Evolutionary conservation across 768 basidiomycete genomes (phyloP), one percentile per base, ranked within the genome.

Genomic region (Leccinum imitatum): DNA sequence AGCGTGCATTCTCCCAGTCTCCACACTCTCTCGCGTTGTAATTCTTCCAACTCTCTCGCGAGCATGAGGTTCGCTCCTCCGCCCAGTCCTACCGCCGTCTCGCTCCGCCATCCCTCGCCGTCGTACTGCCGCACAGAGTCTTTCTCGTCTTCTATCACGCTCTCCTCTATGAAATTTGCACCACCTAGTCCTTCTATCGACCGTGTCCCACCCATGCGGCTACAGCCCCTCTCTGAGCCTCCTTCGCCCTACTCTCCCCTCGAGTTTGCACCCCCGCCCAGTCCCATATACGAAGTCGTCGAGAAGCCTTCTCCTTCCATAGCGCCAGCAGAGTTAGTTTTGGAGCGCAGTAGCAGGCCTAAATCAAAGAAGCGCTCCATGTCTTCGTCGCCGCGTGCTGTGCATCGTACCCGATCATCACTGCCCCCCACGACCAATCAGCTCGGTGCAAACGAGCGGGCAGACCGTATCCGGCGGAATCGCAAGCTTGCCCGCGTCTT

Each of bases 401-500:
- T 54, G 23, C 62, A 60, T 31, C 37, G 59, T 19, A 15, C 50
- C 3, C 53, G 57, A 21, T 62, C 63, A n/a, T 54, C 71, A 21
- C 74, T 82, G 19, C 87, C 88, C 0, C 83, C 85, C 1, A 89
- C 88, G 3, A 86, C 85, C 5, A 92, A 93, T 73, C 74, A 80
- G 63, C 84, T 91, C 51, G 78, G 78, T 62, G 75, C 84, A 17
- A 78, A 80, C 11, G 85, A 89, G 63, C 89, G 91, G 31, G 82
- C 87, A 0, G 89, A 89, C 53, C 84, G 89, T 58, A 77, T 93
- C 35, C 80, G 84, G 56, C 88, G 87, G 65, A 83, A 86, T 54
- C 85, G 87, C 66, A 94, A 94, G 73, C 81, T 93, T 52, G 80
- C 87, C 19, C 86, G 87, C 62, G 76, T 93, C n/a, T 87, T 93